A percentile compares a stretch with the other conserved stretches of the same genome.
Evolutionary conservation across 2,329 filamentous ascomycete species (phyloP).

Genomic region (Teratosphaeria viscida): DNA sequence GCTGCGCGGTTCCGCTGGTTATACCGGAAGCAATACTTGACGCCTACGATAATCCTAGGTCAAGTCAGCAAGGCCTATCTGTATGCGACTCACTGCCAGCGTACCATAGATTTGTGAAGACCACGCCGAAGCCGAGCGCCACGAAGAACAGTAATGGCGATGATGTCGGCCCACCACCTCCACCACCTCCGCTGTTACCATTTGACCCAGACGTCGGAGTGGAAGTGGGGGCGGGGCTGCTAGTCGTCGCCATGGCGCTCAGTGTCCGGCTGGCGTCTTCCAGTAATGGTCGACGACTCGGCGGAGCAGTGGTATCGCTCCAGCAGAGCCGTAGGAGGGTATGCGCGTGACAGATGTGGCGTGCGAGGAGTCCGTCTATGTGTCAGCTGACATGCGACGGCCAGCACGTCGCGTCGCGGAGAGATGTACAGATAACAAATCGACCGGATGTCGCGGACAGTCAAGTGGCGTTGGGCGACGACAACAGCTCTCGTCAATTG

Average conservation of each 20-base stretch:
- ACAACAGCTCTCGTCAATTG: not conserved
- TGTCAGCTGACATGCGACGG: not conserved
- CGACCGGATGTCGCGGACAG: not conserved
- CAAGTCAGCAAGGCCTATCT: not conserved
- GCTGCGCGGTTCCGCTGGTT: slow-evolving; percentile 83
- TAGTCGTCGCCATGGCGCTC: not conserved
- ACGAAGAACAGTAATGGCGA: slow-evolving; percentile 86
- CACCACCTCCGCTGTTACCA: not conserved
- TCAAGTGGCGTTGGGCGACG: not conserved
- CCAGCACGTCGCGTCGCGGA: not conserved
- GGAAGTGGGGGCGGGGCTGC: not conserved
- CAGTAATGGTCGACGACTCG: not conserved
- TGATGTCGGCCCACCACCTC: slow-evolving; percentile 43
- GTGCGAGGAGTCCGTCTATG: not conserved
- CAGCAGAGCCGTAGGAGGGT: not conserved
- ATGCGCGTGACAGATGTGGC: not conserved
- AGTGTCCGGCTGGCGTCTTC: not conserved
- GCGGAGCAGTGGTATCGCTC: not conserved
- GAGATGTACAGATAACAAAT: not conserved
- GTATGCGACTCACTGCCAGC: slow-evolving; percentile 19
- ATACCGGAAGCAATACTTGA: slow-evolving; percentile 98
- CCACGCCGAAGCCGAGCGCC: slow-evolving; percentile 89
- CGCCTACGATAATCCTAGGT: slow-evolving; percentile 91
- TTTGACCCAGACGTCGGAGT: not conserved
- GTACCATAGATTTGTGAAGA: slow-evolving; percentile 98